Evolutionary conservation across 495 filamentous ascomycete species (phyloP), one percentile per base, ranked within the genome.

Genomic region (Venustampulla echinocandica): DNA sequence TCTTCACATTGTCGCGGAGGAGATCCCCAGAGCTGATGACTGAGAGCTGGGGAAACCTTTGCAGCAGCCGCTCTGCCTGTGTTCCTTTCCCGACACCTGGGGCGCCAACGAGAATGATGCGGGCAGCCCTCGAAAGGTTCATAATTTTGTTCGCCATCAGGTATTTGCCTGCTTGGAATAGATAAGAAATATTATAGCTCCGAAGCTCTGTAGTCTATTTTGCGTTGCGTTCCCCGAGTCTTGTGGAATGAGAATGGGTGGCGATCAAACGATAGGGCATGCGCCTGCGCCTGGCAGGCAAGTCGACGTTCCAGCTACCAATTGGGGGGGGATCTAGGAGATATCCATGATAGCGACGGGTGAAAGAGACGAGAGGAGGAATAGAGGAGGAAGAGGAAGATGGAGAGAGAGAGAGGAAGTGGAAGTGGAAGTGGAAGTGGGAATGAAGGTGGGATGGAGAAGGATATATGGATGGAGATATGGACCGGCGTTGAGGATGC

Each of bases 11-110:
- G 59, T 92, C 79, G 34, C 92, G 77, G 41, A 98, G 70, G 10
- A 98, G 68, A 60, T 97, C 92, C 11, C 92, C 92, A 15, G 92
- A 95, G 67, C 85, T 92, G 66, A 98, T 89, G 3, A 88, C 81
- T 7, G 89, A 85, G 23, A 98, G 68, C 57, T 95, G 84, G 13
- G 90, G 86, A 56, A 90, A 97, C 49, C 85, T 80, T 52, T 82
- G 68, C 44, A 96, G 77, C 34, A 98, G 69, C 34, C 92, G 75
- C 58, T 94, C 87, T 22, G 88, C 85, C 61, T 98, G 92, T 13
- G 92, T 98, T 24, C 92, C 92, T 66, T 98, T 98, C 42, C 92
- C 92, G 3, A 83, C 81, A 23, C 85, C 92, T 0, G 92, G 92
- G n/a, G 92, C 89, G 42, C 92, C 92, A 50, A 98, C 78, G 45